Conservation (phyloP, 1,284 basidiomycete species). For the Puccinia horiana region DNA sequence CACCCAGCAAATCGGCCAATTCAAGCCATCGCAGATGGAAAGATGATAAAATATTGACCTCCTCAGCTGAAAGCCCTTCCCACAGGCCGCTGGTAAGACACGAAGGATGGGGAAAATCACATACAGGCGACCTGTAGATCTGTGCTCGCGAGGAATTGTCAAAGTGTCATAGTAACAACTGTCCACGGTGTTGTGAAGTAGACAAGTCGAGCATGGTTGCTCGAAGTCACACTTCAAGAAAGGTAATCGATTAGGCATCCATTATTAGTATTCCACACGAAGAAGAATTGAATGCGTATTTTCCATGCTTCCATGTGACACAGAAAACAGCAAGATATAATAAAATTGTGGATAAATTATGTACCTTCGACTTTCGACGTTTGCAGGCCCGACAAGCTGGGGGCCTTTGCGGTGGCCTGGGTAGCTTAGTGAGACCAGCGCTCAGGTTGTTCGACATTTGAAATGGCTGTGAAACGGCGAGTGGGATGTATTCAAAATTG, state of each 20-base stretch:
- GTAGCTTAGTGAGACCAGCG: conserved; percentile 13
- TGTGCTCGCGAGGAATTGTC: conserved; percentile 37
- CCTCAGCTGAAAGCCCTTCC: not conserved
- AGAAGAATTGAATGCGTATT: not conserved
- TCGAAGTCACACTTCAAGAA: conserved; percentile 48
- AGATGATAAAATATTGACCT: not conserved
- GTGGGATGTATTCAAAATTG: not conserved
- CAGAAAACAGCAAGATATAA: not conserved
- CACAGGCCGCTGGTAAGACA: not conserved
- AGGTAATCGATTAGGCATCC: not conserved
- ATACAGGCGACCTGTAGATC: conserved; percentile 23
- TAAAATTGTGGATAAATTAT: not conserved
- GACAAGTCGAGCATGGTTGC: conserved; percentile 41
- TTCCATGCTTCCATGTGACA: not conserved
- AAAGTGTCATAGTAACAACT: conserved; percentile 39
- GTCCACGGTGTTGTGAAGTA: conserved; percentile 46
- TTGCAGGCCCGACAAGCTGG: conserved; percentile 49
- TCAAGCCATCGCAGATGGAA: not conserved
- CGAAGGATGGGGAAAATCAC: conserved; percentile 1
- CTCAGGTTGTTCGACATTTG: not conserved
- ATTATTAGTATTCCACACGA: not conserved
- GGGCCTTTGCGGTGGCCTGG: conserved; percentile 46
- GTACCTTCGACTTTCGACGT: conserved; percentile 50
- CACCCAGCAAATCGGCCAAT: not conserved
- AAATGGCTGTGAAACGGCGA: not conserved